Conservation (phyloP, 176 grass and related monocot genomes). For the Oryza longistaminata region DNA sequence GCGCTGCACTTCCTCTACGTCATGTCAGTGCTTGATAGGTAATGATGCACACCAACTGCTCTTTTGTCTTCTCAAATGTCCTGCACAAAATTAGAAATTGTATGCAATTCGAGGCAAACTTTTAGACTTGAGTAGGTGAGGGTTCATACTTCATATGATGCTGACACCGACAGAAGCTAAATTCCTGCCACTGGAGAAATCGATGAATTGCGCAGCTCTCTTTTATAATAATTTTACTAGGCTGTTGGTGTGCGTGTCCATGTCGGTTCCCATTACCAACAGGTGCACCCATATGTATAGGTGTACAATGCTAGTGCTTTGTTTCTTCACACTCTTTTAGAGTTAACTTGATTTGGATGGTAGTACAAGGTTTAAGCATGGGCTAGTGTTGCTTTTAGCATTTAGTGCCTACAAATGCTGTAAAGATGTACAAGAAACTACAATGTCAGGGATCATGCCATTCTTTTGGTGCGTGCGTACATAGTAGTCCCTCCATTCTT, state of each 20-base stretch:
- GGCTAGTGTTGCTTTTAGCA: background rate
- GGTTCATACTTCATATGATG: background rate
- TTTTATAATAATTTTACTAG: background rate
- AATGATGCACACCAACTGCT: background rate
- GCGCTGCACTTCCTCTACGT: constrained; percentile 88
- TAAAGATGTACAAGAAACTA: constrained; percentile 11
- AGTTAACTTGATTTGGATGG: background rate
- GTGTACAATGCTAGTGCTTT: background rate
- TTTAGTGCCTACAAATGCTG: background rate
- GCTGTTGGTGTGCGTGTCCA: background rate
- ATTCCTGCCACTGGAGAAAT: constrained; percentile 14
- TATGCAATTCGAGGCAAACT: constrained; percentile 4
- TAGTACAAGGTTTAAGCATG: constrained; percentile 8
- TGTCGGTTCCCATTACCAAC: background rate
- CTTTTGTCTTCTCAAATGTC: background rate
- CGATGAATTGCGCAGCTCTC: background rate
- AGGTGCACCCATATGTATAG: background rate
- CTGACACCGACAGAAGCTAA: background rate
- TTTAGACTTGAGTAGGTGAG: constrained; percentile 31
- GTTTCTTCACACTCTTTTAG: background rate
- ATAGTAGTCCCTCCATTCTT: background rate
- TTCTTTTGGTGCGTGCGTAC: background rate
- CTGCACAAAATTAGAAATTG: background rate
- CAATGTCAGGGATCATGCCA: background rate
- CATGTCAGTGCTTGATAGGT: constrained; percentile 96